A percentile compares a stretch with the other conserved stretches of the same genome.
Evolutionary conservation across 1,284 basidiomycete species (phyloP).

Genomic region (Trametes sp.): DNA sequence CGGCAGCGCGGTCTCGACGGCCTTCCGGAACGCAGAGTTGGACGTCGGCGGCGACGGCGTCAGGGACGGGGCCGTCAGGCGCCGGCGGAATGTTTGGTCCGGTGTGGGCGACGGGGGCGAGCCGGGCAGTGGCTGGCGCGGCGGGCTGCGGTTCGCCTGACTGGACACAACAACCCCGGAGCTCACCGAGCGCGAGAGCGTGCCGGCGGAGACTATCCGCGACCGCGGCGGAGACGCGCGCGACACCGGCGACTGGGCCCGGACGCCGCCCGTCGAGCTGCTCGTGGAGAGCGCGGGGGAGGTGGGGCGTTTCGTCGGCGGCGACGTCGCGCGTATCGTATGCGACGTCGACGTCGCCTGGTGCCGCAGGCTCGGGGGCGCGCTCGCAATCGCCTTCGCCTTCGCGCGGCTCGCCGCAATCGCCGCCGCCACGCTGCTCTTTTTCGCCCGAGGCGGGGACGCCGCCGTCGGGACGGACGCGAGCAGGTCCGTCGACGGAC

Average conservation of each 20-base stretch:
- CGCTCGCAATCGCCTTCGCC: conserved; percentile 81
- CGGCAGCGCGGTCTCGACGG: conserved; percentile 55
- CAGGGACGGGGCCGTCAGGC: conserved; percentile 58
- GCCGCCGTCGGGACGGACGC: conserved; percentile 45
- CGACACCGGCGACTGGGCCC: conserved; percentile 51
- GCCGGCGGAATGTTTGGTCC: conserved; percentile 51
- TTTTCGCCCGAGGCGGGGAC: conserved; percentile 63
- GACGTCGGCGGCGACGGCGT: conserved; percentile 47
- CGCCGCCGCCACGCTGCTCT: conserved; percentile 79
- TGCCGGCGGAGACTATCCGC: conserved; percentile 47
- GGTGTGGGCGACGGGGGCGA: conserved; percentile 58
- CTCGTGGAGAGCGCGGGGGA: conserved; percentile 51
- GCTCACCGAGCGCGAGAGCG: conserved; percentile 50
- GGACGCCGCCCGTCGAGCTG: conserved; percentile 40
- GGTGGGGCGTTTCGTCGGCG: conserved; percentile 51
- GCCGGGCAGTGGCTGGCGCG: conserved; percentile 32
- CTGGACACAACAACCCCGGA: conserved; percentile 39
- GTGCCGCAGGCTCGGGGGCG: conserved; percentile 78
- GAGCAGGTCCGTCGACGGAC: conserved; percentile 63
- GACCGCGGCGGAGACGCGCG: conserved; percentile 53
- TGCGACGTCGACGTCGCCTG: conserved; percentile 76
- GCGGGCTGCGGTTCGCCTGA: conserved; percentile 45
- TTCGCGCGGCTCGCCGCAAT: conserved; percentile 86
- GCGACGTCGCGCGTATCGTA: conserved; percentile 51
- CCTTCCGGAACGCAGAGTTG: conserved; percentile 51